Conservation (phyloP, 805 yeast species). For the Saccharomycopsis sp. region DNA sequence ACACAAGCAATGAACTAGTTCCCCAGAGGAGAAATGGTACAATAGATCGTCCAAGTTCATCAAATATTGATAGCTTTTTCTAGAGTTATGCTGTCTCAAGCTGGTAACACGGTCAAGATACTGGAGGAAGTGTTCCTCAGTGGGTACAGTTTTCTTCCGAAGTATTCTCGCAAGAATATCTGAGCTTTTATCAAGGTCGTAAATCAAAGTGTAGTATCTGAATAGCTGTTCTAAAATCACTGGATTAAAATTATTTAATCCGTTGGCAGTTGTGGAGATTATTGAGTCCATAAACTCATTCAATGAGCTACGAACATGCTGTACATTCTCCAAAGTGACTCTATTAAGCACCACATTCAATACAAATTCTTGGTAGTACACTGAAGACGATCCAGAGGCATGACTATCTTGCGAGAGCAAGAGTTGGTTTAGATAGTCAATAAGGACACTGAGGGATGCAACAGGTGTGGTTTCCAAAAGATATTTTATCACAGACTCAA, state of each 20-base stretch:
- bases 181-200: background rate
- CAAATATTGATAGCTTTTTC: slow-evolving; percentile 1
- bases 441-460: background rate
- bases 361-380: background rate
- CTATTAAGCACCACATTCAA: background rate
- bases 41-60: background rate
- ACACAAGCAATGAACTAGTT: background rate
- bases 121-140: background rate
- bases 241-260: background rate
- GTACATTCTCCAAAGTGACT: background rate
- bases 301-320: background rate
- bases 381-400: background rate
- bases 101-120: background rate
- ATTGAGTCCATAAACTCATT: background rate
- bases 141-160: background rate
- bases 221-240: background rate
- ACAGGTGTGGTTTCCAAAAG: background rate
- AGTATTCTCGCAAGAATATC: background rate
- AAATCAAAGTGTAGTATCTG: background rate
- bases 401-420: background rate
- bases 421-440: background rate
- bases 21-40: background rate
- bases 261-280: background rate
- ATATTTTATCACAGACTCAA: background rate
- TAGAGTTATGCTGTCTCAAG: background rate